Percentiles rank a stretch among this genome's conserved stretches.
phyloP scores from a whole-genome alignment of 108 stramenopile genomes.

The Hondaea fermentalgiana region DNA sequence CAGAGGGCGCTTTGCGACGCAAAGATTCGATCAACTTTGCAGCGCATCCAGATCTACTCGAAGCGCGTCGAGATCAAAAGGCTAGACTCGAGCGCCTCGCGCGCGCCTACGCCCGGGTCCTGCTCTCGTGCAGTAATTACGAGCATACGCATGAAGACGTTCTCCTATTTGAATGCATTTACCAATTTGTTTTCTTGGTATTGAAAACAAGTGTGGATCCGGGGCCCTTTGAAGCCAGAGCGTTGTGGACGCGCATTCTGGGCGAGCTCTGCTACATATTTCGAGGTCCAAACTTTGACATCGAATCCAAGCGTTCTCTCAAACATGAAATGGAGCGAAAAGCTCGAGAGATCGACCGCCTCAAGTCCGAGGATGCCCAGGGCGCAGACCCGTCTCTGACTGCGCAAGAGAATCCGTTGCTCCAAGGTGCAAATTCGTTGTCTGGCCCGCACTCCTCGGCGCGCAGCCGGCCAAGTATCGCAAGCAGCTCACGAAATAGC shows the following conservation, averaged over 20 bases:
- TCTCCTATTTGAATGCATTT: not conserved
- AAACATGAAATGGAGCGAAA: not conserved
- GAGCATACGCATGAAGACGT: not conserved
- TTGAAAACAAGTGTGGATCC: not conserved
- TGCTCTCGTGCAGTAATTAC: slow-evolving; percentile 1
- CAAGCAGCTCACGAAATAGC: not conserved
- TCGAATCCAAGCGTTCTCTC: not conserved
- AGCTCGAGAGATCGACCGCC: not conserved
- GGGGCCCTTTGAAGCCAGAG: not conserved
- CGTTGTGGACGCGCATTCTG: not conserved
- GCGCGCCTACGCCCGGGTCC: not conserved
- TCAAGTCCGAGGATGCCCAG: not conserved
- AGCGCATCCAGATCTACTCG: not conserved
- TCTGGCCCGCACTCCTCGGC: not conserved
- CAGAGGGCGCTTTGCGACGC: not conserved
- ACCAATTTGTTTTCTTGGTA: not conserved
- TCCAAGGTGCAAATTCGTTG: no score
- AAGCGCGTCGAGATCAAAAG: not conserved
- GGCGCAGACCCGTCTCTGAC: not conserved
- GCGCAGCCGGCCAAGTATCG: not conserved
- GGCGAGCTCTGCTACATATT: slow-evolving; percentile 10
- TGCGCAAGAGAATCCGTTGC: no score
- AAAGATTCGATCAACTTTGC: not conserved
- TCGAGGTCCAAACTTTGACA: not conserved
- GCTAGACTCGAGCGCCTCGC: not conserved